Percentiles rank a stretch among this genome's conserved stretches.
phyloP scores from a whole-genome alignment of 2,329 filamentous ascomycete genomes.

The Ophiostoma ulmi region DNA sequence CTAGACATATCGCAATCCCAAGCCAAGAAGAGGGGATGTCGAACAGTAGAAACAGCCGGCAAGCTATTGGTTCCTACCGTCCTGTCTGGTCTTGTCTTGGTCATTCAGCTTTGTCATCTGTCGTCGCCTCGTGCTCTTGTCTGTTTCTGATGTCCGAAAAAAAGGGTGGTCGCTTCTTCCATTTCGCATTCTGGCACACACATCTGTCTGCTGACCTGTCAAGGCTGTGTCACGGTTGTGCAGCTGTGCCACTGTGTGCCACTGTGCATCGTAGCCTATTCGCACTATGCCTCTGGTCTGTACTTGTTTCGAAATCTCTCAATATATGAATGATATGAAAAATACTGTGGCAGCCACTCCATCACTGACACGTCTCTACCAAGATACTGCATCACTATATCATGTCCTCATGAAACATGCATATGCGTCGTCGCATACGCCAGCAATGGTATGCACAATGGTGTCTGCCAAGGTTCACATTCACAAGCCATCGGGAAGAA shows the following conservation, averaged over 20 bases:
- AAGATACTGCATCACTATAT: neutral
- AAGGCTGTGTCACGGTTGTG: neutral
- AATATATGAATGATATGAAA: neutral
- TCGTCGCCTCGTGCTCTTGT: neutral
- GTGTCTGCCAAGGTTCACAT: slow-evolving; percentile 7
- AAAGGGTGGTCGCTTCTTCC: neutral
- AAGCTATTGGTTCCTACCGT: neutral
- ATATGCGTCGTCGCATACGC: neutral
- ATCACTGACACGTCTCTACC: neutral
- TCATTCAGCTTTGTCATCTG: neutral
- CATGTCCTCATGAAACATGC: neutral
- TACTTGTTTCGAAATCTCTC: neutral
- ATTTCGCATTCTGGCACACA: neutral
- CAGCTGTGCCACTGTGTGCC: neutral
- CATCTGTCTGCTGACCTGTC: neutral
- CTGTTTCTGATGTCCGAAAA: neutral
- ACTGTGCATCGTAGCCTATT: neutral
- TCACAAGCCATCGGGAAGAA: neutral
- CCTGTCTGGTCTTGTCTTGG: neutral
- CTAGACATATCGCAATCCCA: slow-evolving; percentile 7
- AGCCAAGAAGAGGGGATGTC: slow-evolving; percentile 6
- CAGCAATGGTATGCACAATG: slow-evolving; percentile 6
- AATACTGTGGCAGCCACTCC: neutral
- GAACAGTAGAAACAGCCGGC: neutral
- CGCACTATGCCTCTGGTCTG: neutral